These are phyloP conservation scores for Cryptococcus jaspeensis DNA, from an alignment of 1,284 basidiomycete genomes.

Conservation along the genomic window DNA sequence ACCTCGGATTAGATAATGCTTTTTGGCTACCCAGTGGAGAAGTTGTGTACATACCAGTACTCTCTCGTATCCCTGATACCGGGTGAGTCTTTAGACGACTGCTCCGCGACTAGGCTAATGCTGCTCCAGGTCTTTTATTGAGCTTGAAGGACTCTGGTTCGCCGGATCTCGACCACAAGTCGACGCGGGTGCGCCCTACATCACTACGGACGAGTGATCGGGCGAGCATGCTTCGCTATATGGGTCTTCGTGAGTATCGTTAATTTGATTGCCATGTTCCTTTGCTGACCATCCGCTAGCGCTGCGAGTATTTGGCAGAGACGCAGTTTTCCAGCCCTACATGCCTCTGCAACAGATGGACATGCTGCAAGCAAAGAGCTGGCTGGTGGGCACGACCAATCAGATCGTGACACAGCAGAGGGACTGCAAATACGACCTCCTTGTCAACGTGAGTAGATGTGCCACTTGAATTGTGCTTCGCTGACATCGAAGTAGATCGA, in stretches of 20 bases:
- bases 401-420: constrained; percentile 91
- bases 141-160: constrained; percentile 89
- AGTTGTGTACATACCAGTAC: constrained; percentile 95
- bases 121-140: constrained; percentile 68
- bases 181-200: constrained; percentile 64
- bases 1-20: constrained; percentile 75
- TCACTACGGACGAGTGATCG: constrained; percentile 86
- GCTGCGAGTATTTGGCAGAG: constrained; percentile 70
- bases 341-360: constrained; percentile 94
- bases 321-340: constrained; percentile 97
- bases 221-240: constrained; percentile 84
- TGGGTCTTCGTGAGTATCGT: constrained; percentile 78
- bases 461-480: background rate
- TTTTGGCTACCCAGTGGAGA: constrained; percentile 94
- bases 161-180: constrained; percentile 68
- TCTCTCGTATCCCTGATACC: constrained; percentile 83
- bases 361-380: constrained; percentile 73
- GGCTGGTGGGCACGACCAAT: constrained; percentile 88
- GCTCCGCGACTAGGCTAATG: background rate
- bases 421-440: constrained; percentile 74
- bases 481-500: constrained; percentile 62
- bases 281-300: constrained; percentile 20
- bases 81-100: constrained; percentile 53
- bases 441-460: constrained; percentile 72
- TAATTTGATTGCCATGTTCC: background rate